These are phyloP conservation scores for Cotoneaster glaucophyllus DNA, from an alignment of 306 rosid species.

Conservation along the genomic window DNA sequence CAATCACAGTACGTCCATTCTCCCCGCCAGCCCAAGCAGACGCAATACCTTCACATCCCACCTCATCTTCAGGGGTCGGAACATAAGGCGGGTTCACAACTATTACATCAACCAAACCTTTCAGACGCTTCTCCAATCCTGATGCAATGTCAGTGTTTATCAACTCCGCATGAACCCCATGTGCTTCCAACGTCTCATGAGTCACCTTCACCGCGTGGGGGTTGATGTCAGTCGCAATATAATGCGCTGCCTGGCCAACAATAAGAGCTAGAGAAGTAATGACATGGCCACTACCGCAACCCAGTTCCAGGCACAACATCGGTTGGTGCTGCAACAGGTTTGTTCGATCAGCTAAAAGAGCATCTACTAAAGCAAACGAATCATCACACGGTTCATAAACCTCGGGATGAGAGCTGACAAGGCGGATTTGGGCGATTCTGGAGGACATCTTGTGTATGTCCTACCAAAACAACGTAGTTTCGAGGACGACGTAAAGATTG, in stretches of 20 bases:
- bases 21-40: slow-evolving; percentile 98
- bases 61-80: slow-evolving; percentile 94
- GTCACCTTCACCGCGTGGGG: slow-evolving; percentile 68
- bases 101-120: slow-evolving; percentile 74
- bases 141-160: slow-evolving; percentile 63
- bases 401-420: slow-evolving; percentile 73
- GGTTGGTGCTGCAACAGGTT: slow-evolving; percentile 66
- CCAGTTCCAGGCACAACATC: slow-evolving; percentile 70
- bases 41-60: slow-evolving; percentile 66
- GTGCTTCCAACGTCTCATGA: slow-evolving; percentile 66
- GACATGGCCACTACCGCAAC: slow-evolving; percentile 95
- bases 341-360: slow-evolving; percentile 71
- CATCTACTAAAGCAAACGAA: slow-evolving; percentile 92
- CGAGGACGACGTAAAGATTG: not conserved
- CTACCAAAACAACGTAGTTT: slow-evolving; percentile 21
- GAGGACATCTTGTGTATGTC: slow-evolving; percentile 34
- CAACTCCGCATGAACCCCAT: slow-evolving; percentile 83
- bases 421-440: slow-evolving; percentile 77
- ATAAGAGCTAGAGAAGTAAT: slow-evolving; percentile 91
- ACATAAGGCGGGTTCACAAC: slow-evolving; percentile 97
- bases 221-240: slow-evolving; percentile 86
- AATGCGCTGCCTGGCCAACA: slow-evolving; percentile 40
- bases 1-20: slow-evolving; percentile 79
- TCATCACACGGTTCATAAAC: slow-evolving; percentile 98
- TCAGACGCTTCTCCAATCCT: slow-evolving; percentile 71